Base-by-base conservation (phyloP, 2,329 filamentous ascomycete species). In the Sphaerostilbella broomeana region DNA sequence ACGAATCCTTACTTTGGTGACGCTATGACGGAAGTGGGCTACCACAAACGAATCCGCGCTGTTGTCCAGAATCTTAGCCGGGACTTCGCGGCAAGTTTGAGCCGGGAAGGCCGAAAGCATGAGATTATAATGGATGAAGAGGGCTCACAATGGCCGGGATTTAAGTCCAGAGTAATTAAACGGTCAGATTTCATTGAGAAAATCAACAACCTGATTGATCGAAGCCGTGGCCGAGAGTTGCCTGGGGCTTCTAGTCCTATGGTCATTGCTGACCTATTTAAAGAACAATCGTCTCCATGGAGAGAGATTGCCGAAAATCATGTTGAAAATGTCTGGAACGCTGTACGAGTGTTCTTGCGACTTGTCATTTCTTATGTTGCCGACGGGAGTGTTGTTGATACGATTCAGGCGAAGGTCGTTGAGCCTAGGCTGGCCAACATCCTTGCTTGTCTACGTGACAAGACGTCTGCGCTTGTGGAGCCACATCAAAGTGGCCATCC, bases 211-310 rank as follows among this genome's bases (percentile, higher is more conserved):
- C 28, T 52, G 5, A 54, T 61, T 37, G 17, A 38, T 5, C 47
- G 47, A 1, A 49, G 29, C 25, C 47, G 53, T n/a, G 57, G 55
- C 2, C 58, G 69, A 5, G 80, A 84, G 50, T 57, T 84, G 0
- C 73, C 75, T 0, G 76, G 79, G 0, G 75, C 64, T 0, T 81
- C 77, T 54, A 79, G 79, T 43, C 71, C 78, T 0, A 52, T 76
- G 38, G 59, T 83, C 8, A 66, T 84, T 1, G 60, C 62, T 0
- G 71, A 81, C 16, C 53, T 85, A 0, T 84, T 84, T 51, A 59
- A 60, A 15, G 68, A 79, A 31, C 77, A 84, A 42, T 77, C 69
- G 1, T 39, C 48, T 6, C 70, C 68, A 0, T 84, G 77, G 80
- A 54, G 65, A 28, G 20, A 40, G 0, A 63, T 76, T 18, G 72